Evolutionary conservation across 192 early-diverging fungal genomes (phyloP).

Genomic region (Backusella tarrabulga): DNA sequence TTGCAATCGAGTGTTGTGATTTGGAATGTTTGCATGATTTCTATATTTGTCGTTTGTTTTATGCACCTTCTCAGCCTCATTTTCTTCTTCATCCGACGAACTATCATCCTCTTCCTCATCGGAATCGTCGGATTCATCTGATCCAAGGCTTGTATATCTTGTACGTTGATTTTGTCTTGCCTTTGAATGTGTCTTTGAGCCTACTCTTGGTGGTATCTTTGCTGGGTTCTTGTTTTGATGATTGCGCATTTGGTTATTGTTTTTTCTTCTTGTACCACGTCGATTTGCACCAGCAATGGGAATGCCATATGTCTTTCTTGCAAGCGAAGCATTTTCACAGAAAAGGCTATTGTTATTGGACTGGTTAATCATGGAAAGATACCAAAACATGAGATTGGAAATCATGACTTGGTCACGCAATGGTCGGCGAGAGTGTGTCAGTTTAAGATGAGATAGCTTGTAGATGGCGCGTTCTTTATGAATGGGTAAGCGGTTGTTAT

Average conservation of each 20-base stretch:
- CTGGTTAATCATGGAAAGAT: slow-evolving; percentile 60
- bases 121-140: neutral
- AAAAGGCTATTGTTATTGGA: neutral
- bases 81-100: neutral
- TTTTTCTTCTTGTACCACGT: neutral
- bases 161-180: neutral
- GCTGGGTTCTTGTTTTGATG: neutral
- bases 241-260: neutral
- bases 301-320: neutral
- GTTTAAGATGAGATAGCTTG: slow-evolving; percentile 68
- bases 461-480: slow-evolving; percentile 79
- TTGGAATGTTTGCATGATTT: slow-evolving; percentile 3
- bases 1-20: neutral
- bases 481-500: slow-evolving; percentile 47
- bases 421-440: slow-evolving; percentile 71
- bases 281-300: neutral
- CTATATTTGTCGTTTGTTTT: neutral
- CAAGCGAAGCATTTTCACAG: neutral
- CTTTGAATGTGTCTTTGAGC: neutral
- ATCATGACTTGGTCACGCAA: slow-evolving; percentile 73
- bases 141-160: neutral
- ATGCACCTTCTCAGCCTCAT: neutral
- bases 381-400: slow-evolving; percentile 86
- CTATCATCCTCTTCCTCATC: neutral
- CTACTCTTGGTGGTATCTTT: neutral